Evolutionary conservation across 2,329 filamentous ascomycete genomes (phyloP).

Genomic region (Corynespora cassiicola): DNA sequence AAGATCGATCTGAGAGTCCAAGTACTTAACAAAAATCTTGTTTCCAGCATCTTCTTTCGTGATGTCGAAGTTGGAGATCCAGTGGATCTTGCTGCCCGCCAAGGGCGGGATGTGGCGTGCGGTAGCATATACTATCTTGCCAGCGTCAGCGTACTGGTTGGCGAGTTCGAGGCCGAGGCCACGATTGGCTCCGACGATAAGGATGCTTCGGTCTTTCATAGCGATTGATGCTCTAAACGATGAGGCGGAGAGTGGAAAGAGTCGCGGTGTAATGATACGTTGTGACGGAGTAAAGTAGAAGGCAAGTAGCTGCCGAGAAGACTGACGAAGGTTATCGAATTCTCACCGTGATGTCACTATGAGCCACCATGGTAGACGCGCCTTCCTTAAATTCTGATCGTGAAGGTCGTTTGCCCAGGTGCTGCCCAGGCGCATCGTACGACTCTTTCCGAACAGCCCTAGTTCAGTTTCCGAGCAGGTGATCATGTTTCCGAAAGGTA

Average conservation of each 20-base stretch:
- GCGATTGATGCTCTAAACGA: neutral
- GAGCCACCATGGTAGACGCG: neutral
- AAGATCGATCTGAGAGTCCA: slow-evolving; percentile 36
- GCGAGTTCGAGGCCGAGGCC: slow-evolving; percentile 68
- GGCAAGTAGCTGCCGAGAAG: no score
- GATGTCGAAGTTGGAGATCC: slow-evolving; percentile 26
- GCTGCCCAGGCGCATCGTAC: neutral
- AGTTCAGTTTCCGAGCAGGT: slow-evolving; percentile 1
- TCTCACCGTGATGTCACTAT: neutral
- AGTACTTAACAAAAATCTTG: slow-evolving; percentile 12
- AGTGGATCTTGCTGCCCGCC: slow-evolving; percentile 12
- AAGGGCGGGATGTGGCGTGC: slow-evolving; percentile 13
- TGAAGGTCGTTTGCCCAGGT: neutral
- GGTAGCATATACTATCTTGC: slow-evolving; percentile 23
- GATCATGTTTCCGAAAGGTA: neutral
- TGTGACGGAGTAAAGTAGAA: no score
- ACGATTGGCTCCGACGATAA: slow-evolving; percentile 70
- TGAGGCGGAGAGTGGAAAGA: neutral
- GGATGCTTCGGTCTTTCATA: slow-evolving; percentile 39
- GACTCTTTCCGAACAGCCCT: neutral
- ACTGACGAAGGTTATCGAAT: neutral
- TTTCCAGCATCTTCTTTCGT: slow-evolving; percentile 15
- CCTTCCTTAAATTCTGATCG: slow-evolving; percentile 1
- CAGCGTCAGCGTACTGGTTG: slow-evolving; percentile 57
- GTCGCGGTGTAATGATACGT: no score